Evolutionary conservation across 768 basidiomycete genomes (phyloP), one percentile per base, ranked within the genome.

Genomic region (Lactarius indigo): DNA sequence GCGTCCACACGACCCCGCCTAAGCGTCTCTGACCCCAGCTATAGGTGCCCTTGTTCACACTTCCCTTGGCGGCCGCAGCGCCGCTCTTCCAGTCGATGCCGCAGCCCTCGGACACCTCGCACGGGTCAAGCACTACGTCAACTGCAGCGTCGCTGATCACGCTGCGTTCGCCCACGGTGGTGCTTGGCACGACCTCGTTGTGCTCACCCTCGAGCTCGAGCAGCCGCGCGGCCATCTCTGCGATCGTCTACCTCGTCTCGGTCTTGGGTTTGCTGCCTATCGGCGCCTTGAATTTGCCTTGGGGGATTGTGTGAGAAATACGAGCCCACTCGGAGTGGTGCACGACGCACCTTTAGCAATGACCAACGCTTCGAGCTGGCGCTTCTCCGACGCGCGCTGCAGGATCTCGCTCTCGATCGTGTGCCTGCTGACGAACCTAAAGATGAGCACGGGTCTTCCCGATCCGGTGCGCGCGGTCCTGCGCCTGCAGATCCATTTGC

Each of bases 401-500:
- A 98, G 87, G 72, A 98, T 94, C 76, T 88, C 90, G 47, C 89
- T 90, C 79, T 99, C 96, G 71, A 99, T 83, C 2, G 94, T 97
- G 76, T 95, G 90, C 6, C 86, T 88, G 26, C 88, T 90, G 42
- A 96, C 86, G 4, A 98, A 81, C 44, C 96, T 83, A 79, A 93
- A 96, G 64, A 97, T 87, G 54, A 97, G 81, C 61, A 97, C 94
- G 1, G 94, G 87, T 97, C 78, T 98, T 96, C 1, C 96, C 96
- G 57, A 99, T 98, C 13, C 97, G 87, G 76, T 99, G 96, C 0
- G 95, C 95, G 41, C 96, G 84, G 72, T 97, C 96, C 74, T 95
- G 92, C 0, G 96, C 96, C 78, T 99, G 96, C 2, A 92, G 81
- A 70, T 99, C 96, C 88, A 96, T 95, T 79, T 97, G 96, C 0